phyloP scores from a whole-genome alignment of 108 stramenopile species.

The Skeletonema potamos region DNA sequence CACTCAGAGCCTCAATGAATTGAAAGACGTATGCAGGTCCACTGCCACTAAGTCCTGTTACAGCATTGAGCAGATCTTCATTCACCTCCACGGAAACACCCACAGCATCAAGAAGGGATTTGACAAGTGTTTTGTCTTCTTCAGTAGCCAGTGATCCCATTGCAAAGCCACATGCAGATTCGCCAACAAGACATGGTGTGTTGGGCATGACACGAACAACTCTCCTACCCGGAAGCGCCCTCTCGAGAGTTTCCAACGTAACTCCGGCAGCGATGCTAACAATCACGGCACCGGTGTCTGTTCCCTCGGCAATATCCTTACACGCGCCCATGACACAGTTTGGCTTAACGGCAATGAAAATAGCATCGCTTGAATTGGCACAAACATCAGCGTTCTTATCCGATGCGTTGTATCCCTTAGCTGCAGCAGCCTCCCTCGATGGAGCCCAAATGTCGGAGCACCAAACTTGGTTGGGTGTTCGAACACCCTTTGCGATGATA shows the following conservation, averaged over 20 bases:
- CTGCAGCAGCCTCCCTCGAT: slow-evolving; percentile 48
- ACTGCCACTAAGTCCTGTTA: slow-evolving; percentile 93
- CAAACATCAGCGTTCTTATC: slow-evolving; percentile 64
- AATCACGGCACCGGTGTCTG: slow-evolving; percentile 50
- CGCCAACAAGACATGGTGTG: slow-evolving; percentile 90
- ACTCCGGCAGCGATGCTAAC: slow-evolving; percentile 92
- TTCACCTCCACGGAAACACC: slow-evolving; percentile 79
- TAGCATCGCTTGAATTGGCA: slow-evolving; percentile 52
- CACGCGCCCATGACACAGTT: slow-evolving; percentile 60
- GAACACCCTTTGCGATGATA: slow-evolving; percentile 52
- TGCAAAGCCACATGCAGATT: slow-evolving; percentile 84
- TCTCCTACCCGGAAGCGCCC: slow-evolving; percentile 54
- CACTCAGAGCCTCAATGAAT: slow-evolving; percentile 96
- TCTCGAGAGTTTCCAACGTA: slow-evolving; percentile 66
- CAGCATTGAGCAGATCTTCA: slow-evolving; percentile 84
- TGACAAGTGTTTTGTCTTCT: slow-evolving; percentile 71
- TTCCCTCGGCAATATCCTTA: slow-evolving; percentile 47
- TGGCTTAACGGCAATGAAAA: slow-evolving; percentile 85
- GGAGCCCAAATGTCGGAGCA: slow-evolving; percentile 71
- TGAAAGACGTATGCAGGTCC: slow-evolving; percentile 96
- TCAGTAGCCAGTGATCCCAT: slow-evolving; percentile 67
- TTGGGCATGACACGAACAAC: slow-evolving; percentile 96
- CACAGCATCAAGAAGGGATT: slow-evolving; percentile 73
- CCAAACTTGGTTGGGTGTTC: slow-evolving; percentile 51
- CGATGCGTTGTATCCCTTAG: slow-evolving; percentile 65